phyloP scores from a whole-genome alignment of 768 basidiomycete genomes.

The Tylopilus balloui region DNA sequence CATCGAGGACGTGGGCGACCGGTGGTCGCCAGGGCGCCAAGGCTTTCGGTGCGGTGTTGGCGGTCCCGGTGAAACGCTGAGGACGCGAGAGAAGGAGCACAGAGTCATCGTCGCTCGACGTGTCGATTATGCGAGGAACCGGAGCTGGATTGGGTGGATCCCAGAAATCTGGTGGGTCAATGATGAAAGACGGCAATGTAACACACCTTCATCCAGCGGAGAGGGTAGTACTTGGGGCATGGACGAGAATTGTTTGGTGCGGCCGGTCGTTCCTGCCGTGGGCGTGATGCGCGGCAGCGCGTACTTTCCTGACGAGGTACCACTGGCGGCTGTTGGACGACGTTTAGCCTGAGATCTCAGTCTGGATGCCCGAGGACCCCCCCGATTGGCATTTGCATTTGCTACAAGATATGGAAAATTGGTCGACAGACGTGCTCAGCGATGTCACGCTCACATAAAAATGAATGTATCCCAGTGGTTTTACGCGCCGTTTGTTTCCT shows the following conservation, averaged over 20 bases:
- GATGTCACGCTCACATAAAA: constrained; percentile 5
- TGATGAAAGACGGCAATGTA: not conserved
- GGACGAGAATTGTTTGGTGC: too few species aligned
- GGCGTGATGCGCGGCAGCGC: not conserved
- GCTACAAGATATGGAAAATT: not conserved
- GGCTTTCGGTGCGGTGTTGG: not conserved
- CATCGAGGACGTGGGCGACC: constrained; percentile 6
- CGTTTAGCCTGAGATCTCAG: not conserved
- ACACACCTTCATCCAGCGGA: constrained; percentile 4
- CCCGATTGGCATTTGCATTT: too few species aligned
- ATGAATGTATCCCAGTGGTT: constrained; percentile 11
- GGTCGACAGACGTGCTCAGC: not conserved
- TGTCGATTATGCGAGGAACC: too few species aligned
- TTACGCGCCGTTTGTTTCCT: constrained; percentile 21
- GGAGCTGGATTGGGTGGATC: not conserved
- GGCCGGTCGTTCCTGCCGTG: not conserved
- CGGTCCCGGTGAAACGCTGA: not conserved
- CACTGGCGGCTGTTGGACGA: not conserved
- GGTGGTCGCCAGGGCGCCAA: not conserved
- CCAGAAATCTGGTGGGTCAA: not conserved
- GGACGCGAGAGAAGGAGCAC: not conserved
- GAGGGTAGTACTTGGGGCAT: not conserved
- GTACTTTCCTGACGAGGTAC: not conserved
- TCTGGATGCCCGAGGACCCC: not conserved
- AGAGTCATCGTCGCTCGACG: not conserved